phyloP scores from a whole-genome alignment of 495 filamentous ascomycete genomes.

The Rhypophila decipiens region DNA sequence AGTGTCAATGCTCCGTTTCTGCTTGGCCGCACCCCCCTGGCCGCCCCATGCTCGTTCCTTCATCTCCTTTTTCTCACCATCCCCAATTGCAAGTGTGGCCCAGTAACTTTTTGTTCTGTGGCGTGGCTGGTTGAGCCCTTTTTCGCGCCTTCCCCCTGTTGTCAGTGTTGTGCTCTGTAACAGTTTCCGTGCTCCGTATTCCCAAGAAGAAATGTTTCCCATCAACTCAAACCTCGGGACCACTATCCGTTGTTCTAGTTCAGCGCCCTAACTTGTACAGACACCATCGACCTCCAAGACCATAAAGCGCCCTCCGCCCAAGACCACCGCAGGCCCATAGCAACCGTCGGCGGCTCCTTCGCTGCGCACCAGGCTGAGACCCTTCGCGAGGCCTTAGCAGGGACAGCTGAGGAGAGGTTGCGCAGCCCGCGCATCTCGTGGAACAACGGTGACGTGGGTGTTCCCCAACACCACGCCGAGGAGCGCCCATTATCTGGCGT shows the following conservation, averaged over 20 bases:
- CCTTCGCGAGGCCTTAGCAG: constrained; percentile 70
- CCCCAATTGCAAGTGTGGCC: constrained; percentile 1
- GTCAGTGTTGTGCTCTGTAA: no score
- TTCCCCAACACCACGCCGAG: constrained; percentile 45
- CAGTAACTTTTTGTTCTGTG: constrained; percentile 6
- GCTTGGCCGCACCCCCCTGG: constrained; percentile 16
- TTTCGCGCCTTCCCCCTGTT: no score
- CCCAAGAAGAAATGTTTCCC: not conserved
- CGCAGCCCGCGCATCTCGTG: constrained; percentile 45
- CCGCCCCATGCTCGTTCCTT: constrained; percentile 14
- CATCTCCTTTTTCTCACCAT: not conserved
- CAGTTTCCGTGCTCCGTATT: no score
- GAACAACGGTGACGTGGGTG: constrained; percentile 42
- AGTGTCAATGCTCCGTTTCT: constrained; percentile 13
- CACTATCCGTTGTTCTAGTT: constrained; percentile 14
- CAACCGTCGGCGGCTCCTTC: constrained; percentile 47
- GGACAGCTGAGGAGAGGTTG: constrained; percentile 59
- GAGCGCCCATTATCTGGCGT: constrained; percentile 41
- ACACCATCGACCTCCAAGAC: constrained; percentile 92
- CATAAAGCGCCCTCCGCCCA: constrained; percentile 74
- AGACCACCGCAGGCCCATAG: constrained; percentile 50
- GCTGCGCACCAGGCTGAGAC: constrained; percentile 83
- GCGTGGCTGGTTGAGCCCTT: constrained; percentile 15
- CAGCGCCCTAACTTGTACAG: constrained; percentile 39
- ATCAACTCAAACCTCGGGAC: constrained; percentile 2